Conservation (phyloP, 495 filamentous ascomycete species). For the Lasiosphaeris hirsuta region DNA sequence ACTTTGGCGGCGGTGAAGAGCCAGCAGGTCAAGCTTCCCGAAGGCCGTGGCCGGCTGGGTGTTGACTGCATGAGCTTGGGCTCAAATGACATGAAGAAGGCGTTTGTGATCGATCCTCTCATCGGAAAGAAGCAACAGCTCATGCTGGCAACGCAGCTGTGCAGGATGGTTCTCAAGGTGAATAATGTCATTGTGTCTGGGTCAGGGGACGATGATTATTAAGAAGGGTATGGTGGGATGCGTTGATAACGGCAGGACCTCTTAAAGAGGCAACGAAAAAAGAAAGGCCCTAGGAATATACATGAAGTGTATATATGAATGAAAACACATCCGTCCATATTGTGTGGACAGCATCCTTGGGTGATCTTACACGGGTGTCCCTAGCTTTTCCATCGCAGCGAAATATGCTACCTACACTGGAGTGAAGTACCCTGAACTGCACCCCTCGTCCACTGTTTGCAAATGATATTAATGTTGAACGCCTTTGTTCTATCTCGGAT, state of each 20-base stretch:
- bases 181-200: conserved; percentile 96
- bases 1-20: conserved; percentile 93
- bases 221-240: conserved; percentile 26
- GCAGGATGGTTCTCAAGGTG: conserved; percentile 98
- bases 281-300: conserved; percentile 1
- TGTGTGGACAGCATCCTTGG: neutral
- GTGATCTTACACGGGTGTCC: neutral
- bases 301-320: conserved; percentile 1
- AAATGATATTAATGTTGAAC: too few species aligned
- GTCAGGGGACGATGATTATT: conserved; percentile 88
- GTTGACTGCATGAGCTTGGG: conserved; percentile 98
- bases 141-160: conserved; percentile 91
- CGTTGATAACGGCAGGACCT: neutral
- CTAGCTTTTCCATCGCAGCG: too few species aligned
- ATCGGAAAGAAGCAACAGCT: conserved; percentile 98
- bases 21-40: conserved; percentile 86
- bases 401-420: too few species aligned
- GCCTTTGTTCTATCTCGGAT: too few species aligned
- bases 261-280: neutral
- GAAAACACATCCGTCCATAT: conserved; percentile 1
- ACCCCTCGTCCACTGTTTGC: too few species aligned
- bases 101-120: conserved; percentile 96
- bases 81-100: conserved; percentile 92
- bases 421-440: too few species aligned
- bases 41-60: conserved; percentile 63